phyloP scores from a whole-genome alignment of 305 asterid genomes.

The Rubia occidens region DNA sequence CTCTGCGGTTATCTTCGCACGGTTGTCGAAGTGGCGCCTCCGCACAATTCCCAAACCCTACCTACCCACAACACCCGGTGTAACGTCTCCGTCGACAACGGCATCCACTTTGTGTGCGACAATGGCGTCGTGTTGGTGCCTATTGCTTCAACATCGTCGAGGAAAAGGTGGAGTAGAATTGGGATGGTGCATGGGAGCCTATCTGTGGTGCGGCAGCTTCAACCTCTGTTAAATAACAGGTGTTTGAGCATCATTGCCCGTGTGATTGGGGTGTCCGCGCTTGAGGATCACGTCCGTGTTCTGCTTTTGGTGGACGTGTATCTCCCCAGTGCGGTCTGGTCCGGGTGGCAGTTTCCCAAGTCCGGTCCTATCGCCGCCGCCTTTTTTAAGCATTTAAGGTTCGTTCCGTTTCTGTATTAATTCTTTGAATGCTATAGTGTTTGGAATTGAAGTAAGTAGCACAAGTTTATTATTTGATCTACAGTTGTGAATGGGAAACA shows the following conservation, averaged over 20 bases:
- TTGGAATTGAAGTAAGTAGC: background rate
- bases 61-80: slow-evolving; percentile 39
- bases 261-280: slow-evolving; percentile 27
- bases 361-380: slow-evolving; percentile 55
- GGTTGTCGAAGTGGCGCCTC: slow-evolving; percentile 31
- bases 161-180: slow-evolving; percentile 46
- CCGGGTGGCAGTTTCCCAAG: slow-evolving; percentile 86
- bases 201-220: slow-evolving; percentile 64
- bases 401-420: background rate
- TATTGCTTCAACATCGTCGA: slow-evolving; percentile 25
- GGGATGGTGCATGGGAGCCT: slow-evolving; percentile 77
- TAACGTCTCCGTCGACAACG: slow-evolving; percentile 30
- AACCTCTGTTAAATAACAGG: slow-evolving; percentile 43
- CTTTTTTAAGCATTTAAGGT: slow-evolving; percentile 81
- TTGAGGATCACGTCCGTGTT: slow-evolving; percentile 42
- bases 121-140: slow-evolving; percentile 41
- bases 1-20: slow-evolving; percentile 68
- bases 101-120: slow-evolving; percentile 31
- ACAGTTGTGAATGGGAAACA: slow-evolving; percentile 88
- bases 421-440: background rate
- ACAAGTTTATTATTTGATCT: background rate
- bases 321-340: slow-evolving; percentile 65
- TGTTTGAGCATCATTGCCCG: slow-evolving; percentile 55
- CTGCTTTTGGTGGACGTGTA: slow-evolving; percentile 71
- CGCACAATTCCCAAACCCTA: slow-evolving; percentile 19